Percentiles rank a stretch among this genome's conserved stretches.
phyloP scores from a whole-genome alignment of 2,329 filamentous ascomycete species.

The Grosmannia serpens region DNA sequence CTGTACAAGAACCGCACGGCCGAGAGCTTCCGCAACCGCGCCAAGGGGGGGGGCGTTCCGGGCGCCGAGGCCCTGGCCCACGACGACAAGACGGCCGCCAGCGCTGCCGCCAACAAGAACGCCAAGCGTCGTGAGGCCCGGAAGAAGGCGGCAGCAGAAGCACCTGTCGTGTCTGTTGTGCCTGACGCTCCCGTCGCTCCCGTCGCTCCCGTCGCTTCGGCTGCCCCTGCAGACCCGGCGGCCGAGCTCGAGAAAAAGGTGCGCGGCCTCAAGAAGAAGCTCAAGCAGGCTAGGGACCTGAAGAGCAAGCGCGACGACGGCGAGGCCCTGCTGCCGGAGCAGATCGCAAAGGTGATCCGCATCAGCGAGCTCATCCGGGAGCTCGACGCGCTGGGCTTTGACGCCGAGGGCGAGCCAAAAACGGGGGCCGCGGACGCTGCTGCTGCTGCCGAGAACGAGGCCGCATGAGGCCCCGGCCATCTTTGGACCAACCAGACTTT shows the following conservation, averaged over 20 bases:
- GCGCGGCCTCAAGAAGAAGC: slow-evolving; percentile 82
- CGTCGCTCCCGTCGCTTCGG: slow-evolving; percentile 11
- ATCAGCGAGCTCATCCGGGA: slow-evolving; percentile 90
- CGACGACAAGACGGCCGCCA: slow-evolving; percentile 34
- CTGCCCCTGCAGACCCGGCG: slow-evolving; percentile 36
- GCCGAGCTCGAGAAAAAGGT: slow-evolving; percentile 86
- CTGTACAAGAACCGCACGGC: slow-evolving; percentile 90
- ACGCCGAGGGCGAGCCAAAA: slow-evolving; percentile 58
- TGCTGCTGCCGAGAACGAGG: neutral
- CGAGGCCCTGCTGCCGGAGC: slow-evolving; percentile 74
- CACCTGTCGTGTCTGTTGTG: neutral
- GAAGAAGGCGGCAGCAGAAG: slow-evolving; percentile 14
- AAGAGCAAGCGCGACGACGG: slow-evolving; percentile 86
- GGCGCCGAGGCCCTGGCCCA: slow-evolving; percentile 54
- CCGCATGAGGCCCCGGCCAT: neutral
- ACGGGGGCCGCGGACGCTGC: neutral
- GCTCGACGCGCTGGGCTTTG: slow-evolving; percentile 73
- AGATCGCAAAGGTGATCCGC: slow-evolving; percentile 95
- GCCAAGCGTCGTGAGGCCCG: slow-evolving; percentile 68
- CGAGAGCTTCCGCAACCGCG: slow-evolving; percentile 70
- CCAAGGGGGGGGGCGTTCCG: slow-evolving; percentile 53
- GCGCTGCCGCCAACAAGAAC: slow-evolving; percentile 64
- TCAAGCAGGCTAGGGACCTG: slow-evolving; percentile 84
- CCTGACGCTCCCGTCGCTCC: no score
- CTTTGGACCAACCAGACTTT: neutral